These are phyloP conservation scores for Pichia membranifaciens DNA, from an alignment of 805 yeast genomes.

Conservation along the genomic window DNA sequence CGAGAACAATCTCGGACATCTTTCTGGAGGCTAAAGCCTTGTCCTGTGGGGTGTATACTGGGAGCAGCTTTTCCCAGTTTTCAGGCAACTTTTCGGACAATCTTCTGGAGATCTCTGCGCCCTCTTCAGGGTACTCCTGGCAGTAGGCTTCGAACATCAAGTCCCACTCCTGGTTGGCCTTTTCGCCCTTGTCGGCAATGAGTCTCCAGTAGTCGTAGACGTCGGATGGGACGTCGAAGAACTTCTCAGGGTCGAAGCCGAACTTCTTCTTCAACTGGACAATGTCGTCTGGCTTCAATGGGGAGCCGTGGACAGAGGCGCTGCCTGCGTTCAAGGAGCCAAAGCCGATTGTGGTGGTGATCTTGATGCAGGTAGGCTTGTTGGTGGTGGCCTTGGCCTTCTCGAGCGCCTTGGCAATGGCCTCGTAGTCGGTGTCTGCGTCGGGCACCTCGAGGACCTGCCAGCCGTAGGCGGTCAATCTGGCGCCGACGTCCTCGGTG, in stretches of 20 bases:
- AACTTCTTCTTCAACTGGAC: slow-evolving; percentile 74
- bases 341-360: slow-evolving; percentile 88
- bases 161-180: slow-evolving; percentile 74
- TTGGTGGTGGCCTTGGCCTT: slow-evolving; percentile 70
- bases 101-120: slow-evolving; percentile 77
- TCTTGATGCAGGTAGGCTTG: slow-evolving; percentile 87
- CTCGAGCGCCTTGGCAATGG: slow-evolving; percentile 64
- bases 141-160: slow-evolving; percentile 53
- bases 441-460: slow-evolving; percentile 68
- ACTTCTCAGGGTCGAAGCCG: slow-evolving; percentile 84
- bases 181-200: slow-evolving; percentile 56
- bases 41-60: slow-evolving; percentile 73
- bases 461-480: slow-evolving; percentile 95
- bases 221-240: slow-evolving; percentile 75
- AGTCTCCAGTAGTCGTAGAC: slow-evolving; percentile 65
- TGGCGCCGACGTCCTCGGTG: slow-evolving; percentile 82
- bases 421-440: slow-evolving; percentile 74
- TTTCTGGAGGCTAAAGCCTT: slow-evolving; percentile 89
- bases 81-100: slow-evolving; percentile 70
- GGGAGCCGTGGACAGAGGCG: slow-evolving; percentile 92
- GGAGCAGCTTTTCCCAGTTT: slow-evolving; percentile 73
- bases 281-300: slow-evolving; percentile 89
- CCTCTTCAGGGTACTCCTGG: slow-evolving; percentile 68
- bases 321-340: slow-evolving; percentile 86
- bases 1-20: slow-evolving; percentile 76